Evolutionary conservation across 345 rosid genomes (phyloP).

Genomic region (Eucalyptus camaldulensis): DNA sequence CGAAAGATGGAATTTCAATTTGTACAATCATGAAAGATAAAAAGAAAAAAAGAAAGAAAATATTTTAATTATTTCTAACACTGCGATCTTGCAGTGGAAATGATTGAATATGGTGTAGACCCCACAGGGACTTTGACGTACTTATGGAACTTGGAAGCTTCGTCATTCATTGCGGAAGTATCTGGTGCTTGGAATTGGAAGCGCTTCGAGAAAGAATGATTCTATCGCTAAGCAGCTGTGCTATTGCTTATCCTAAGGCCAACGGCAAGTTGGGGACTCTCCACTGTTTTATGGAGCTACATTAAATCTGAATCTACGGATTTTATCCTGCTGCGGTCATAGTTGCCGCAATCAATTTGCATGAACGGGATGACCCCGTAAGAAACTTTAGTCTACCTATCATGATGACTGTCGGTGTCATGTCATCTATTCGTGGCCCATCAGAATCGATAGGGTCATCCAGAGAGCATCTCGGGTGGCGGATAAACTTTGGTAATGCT

Average conservation of each 20-base stretch:
- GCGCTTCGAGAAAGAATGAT: background rate
- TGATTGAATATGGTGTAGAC: background rate
- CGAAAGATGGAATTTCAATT: background rate
- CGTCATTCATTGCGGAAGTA: background rate
- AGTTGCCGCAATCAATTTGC: background rate
- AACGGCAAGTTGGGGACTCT: background rate
- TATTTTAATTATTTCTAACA: background rate
- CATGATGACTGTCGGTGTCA: background rate
- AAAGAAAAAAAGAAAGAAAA: background rate
- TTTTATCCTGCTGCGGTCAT: background rate
- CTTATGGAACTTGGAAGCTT: background rate
- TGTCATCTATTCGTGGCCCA: background rate
- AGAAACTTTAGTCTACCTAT: background rate
- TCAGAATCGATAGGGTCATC: background rate
- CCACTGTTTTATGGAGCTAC: background rate
- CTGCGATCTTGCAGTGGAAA: background rate
- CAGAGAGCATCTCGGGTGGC: background rate
- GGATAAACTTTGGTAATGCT: background rate
- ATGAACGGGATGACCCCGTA: background rate
- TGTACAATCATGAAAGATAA: background rate
- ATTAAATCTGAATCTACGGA: background rate
- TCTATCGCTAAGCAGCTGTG: background rate
- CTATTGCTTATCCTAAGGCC: background rate
- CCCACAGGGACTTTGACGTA: background rate
- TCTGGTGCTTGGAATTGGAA: background rate